A percentile compares a stretch with the other conserved stretches of the same genome.
Evolutionary conservation across 768 basidiomycete species (phyloP).

Genomic region (Coprinopsis cinerea): DNA sequence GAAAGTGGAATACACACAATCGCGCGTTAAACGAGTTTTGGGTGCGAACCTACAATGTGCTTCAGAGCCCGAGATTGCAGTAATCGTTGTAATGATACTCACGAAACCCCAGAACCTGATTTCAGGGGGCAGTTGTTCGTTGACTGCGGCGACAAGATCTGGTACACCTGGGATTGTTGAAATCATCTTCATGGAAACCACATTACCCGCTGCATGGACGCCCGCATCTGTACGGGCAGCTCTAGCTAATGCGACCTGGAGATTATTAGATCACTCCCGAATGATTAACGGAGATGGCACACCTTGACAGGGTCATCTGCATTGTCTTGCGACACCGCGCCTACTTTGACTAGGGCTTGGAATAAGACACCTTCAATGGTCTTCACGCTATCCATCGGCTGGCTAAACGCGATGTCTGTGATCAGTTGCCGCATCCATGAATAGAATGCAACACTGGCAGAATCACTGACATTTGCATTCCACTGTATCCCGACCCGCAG

Average conservation of each 20-base stretch:
- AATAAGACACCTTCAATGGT: constrained; percentile 93
- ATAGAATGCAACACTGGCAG: neutral
- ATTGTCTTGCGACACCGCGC: constrained; percentile 94
- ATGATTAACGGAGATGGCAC: neutral
- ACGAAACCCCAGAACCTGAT: constrained; percentile 92
- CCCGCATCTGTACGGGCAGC: constrained; percentile 97
- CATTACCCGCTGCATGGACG: constrained; percentile 94
- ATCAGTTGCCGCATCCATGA: neutral
- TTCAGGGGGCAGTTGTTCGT: constrained; percentile 83
- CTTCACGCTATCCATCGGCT: constrained; percentile 53
- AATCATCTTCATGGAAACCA: constrained; percentile 91
- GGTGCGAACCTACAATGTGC: constrained; percentile 45
- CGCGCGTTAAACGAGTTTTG: constrained; percentile 83
- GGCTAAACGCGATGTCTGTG: too few species aligned
- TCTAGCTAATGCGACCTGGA: constrained; percentile 76
- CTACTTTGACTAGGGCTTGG: constrained; percentile 79
- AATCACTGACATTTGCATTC: constrained; percentile 87
- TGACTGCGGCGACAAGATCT: constrained; percentile 69
- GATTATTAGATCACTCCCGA: neutral
- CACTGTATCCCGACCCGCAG: constrained; percentile 86
- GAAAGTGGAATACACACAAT: constrained; percentile 36
- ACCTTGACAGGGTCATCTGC: constrained; percentile 88
- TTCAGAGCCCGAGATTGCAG: too few species aligned
- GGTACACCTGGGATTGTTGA: constrained; percentile 62
- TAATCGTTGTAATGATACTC: constrained; percentile 22